Percentiles rank a stretch among this genome's conserved stretches.
Conservation (phyloP, 768 basidiomycete genomes). For the Crucibulum laeve region DNA sequence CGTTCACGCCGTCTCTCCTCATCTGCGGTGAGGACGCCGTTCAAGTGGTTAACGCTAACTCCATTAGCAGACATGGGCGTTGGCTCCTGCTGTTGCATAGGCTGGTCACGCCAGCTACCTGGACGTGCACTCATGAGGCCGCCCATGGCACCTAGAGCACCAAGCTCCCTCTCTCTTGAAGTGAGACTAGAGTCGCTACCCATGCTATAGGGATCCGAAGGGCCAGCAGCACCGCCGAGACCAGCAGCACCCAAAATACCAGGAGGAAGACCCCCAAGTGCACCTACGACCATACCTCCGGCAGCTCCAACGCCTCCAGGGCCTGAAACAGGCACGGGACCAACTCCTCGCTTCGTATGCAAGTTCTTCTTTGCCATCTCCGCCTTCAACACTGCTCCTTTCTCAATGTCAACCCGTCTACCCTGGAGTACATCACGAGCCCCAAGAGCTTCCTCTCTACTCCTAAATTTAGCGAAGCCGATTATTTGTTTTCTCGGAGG, state of each 20-base stretch:
- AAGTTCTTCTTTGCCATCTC: constrained; percentile 99
- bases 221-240: constrained; percentile 18
- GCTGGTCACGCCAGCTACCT: constrained; percentile 35
- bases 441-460: constrained; percentile 79
- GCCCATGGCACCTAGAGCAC: constrained; percentile 43
- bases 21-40: constrained; percentile 25
- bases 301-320: constrained; percentile 17
- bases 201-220: constrained; percentile 12
- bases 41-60: constrained; percentile 3
- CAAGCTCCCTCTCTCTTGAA: constrained; percentile 44
- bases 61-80: constrained; percentile 7
- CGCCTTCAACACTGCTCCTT: constrained; percentile 89
- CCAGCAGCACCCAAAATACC: background rate
- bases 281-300: constrained; percentile 10
- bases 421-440: constrained; percentile 90
- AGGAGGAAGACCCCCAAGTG: constrained; percentile 8
- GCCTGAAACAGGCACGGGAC: constrained; percentile 57
- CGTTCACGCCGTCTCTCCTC: constrained; percentile 45
- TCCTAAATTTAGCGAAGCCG: constrained; percentile 94
- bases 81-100: constrained; percentile 8
- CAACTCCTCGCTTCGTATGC: constrained; percentile 89
- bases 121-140: constrained; percentile 26
- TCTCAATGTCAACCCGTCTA: constrained; percentile 86
- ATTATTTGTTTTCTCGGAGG: constrained; percentile 93
- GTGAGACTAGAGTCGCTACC: constrained; percentile 23